Evolutionary conservation across 2,329 filamentous ascomycete genomes (phyloP).

Genomic region (Colletotrichum sp.): DNA sequence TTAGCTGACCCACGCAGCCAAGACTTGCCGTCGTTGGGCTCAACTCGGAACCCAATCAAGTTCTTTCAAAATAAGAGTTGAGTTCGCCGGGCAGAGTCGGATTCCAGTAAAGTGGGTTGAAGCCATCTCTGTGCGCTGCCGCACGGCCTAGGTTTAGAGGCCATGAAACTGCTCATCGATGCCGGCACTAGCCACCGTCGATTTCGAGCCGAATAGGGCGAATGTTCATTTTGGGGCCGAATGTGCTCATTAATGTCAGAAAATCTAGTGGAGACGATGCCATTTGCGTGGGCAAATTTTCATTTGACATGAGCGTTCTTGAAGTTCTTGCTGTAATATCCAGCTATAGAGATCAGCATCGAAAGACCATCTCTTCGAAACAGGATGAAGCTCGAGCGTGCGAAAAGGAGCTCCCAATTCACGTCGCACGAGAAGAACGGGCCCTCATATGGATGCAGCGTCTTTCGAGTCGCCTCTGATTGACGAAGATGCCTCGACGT

Average conservation of each 20-base stretch:
- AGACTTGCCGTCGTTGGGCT: background rate
- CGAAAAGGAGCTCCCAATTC: background rate
- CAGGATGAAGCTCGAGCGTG: background rate
- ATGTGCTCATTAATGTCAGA: background rate
- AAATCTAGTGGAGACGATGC: background rate
- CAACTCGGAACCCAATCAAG: background rate
- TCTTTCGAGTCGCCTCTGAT: background rate
- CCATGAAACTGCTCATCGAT: slow-evolving; percentile 5
- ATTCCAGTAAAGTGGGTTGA: background rate
- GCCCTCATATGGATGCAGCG: background rate
- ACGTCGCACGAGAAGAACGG: background rate
- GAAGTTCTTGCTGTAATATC: background rate
- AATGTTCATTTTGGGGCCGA: background rate
- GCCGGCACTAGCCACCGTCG: background rate
- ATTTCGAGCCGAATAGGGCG: background rate
- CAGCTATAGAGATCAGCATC: background rate
- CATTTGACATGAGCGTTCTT: background rate
- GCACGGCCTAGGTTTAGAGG: background rate
- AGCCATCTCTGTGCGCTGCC: slow-evolving; percentile 8
- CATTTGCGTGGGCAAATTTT: background rate
- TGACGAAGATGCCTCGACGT: background rate
- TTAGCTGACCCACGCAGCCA: background rate
- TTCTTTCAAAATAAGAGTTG: background rate
- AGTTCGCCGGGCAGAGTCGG: background rate
- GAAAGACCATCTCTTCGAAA: background rate